Percentiles rank a stretch among this genome's conserved stretches.
These are phyloP conservation scores for Pythium periplocum DNA, from an alignment of 352 stramenopile species.

Conservation along the genomic window DNA sequence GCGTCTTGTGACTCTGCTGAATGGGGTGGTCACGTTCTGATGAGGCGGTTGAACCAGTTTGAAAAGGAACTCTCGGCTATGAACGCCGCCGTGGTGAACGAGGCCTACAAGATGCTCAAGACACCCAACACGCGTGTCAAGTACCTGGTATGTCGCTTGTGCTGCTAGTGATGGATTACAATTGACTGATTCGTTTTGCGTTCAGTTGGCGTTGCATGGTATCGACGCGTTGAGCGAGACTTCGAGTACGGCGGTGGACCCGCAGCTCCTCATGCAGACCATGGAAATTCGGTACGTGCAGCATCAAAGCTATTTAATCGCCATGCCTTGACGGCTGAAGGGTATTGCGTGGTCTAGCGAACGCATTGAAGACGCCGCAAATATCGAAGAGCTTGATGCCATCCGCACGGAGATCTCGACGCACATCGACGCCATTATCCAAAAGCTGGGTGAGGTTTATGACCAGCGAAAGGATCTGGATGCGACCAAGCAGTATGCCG, in stretches of 20 bases:
- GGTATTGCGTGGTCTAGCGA: constrained; percentile 33
- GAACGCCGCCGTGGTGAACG: constrained; percentile 79
- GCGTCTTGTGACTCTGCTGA: constrained; percentile 1
- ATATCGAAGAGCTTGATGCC: constrained; percentile 41
- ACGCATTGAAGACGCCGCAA: constrained; percentile 54
- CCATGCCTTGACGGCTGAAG: not conserved
- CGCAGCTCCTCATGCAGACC: constrained; percentile 72
- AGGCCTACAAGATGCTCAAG: constrained; percentile 87
- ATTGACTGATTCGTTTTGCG: constrained; percentile 1
- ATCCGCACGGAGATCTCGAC: constrained; percentile 57
- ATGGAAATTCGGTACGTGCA: constrained; percentile 73
- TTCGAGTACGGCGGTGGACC: constrained; percentile 71
- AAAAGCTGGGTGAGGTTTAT: constrained; percentile 70
- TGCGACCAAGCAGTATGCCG: constrained; percentile 57
- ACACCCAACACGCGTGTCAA: constrained; percentile 80
- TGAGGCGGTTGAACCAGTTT: constrained; percentile 31
- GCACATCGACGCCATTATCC: constrained; percentile 70
- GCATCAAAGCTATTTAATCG: not conserved
- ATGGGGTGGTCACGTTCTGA: no score
- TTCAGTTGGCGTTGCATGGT: constrained; percentile 65
- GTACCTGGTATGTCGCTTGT: constrained; percentile 49
- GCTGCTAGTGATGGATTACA: not conserved
- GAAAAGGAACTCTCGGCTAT: constrained; percentile 74
- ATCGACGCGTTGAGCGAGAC: constrained; percentile 77
- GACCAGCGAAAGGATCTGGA: constrained; percentile 72